phyloP scores from a whole-genome alignment of 2,329 filamentous ascomycete species.

The Teratosphaeria gauchensis region DNA sequence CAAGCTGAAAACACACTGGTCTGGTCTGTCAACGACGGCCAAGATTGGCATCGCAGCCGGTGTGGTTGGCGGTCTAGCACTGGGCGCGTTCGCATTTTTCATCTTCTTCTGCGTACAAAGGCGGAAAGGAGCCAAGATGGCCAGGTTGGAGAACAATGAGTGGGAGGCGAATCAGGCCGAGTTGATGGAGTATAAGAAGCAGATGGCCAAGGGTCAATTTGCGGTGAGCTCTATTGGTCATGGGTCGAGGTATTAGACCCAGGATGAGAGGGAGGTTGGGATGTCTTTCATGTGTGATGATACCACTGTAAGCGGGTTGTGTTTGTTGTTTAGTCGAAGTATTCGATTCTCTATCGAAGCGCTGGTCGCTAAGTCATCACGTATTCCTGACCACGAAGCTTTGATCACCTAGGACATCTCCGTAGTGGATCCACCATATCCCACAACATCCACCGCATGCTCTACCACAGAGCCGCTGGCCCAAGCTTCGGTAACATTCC shows the following conservation, averaged over 20 bases:
- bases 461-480: too few relatives aligned
- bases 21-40: slow-evolving; percentile 33
- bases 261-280: not conserved
- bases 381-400: not conserved
- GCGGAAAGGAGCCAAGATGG: slow-evolving; percentile 40
- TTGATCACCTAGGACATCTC: not conserved
- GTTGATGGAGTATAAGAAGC: slow-evolving; percentile 20
- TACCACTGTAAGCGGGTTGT: slow-evolving; percentile 1
- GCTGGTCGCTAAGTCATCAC: not conserved
- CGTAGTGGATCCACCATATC: too few relatives aligned
- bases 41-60: slow-evolving; percentile 41
- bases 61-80: slow-evolving; percentile 31
- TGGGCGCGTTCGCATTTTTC: slow-evolving; percentile 25
- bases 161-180: slow-evolving; percentile 33
- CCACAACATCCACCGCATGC: too few relatives aligned
- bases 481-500: too few relatives aligned
- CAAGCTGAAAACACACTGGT: slow-evolving; percentile 34
- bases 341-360: not conserved
- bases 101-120: slow-evolving; percentile 44
- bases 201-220: slow-evolving; percentile 6
- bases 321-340: not conserved
- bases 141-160: slow-evolving; percentile 37
- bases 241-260: slow-evolving; percentile 7
- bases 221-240: slow-evolving; percentile 4
- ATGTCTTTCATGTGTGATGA: slow-evolving; percentile 1